Conservation (phyloP, 371 early-diverging fungal genomes). For the Apophysomyces variabilis region DNA sequence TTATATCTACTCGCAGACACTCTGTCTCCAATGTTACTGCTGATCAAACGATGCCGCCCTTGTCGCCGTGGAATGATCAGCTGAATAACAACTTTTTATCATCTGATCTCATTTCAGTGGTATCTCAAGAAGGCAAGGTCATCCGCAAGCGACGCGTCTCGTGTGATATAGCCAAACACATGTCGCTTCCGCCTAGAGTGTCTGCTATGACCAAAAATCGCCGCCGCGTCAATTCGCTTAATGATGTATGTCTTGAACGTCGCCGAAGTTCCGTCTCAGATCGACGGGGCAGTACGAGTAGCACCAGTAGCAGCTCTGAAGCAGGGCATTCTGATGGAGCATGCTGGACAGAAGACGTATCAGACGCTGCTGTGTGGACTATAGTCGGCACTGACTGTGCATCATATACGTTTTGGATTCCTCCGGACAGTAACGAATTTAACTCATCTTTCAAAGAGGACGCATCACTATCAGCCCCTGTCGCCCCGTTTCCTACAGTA, state of each 20-base stretch:
- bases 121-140: conserved; percentile 37
- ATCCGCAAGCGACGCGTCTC: conserved; percentile 52
- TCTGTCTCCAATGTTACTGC: conserved; percentile 1
- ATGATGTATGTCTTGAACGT: conserved; percentile 25
- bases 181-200: conserved; percentile 27
- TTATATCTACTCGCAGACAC: conserved; percentile 21
- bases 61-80: conserved; percentile 18
- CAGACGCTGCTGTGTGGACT: conserved; percentile 89
- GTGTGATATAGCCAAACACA: conserved; percentile 45
- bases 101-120: conserved; percentile 21
- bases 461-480: conserved; percentile 22
- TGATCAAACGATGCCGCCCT: conserved; percentile 15
- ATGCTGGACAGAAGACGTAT: conserved; percentile 85
- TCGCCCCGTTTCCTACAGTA: conserved; percentile 44
- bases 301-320: background rate
- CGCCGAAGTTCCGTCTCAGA: conserved; percentile 16
- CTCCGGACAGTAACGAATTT: conserved; percentile 25
- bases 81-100: conserved; percentile 16
- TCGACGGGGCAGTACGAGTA: conserved; percentile 21
- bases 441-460: conserved; percentile 24
- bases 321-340: conserved; percentile 36
- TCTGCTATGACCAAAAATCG: conserved; percentile 28
- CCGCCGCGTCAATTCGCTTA: conserved; percentile 49
- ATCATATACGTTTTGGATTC: conserved; percentile 75
- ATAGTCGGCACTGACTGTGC: conserved; percentile 86